Base-by-base conservation (phyloP, 1,139 yeast genomes). In the Lodderomyces margitis region DNA sequence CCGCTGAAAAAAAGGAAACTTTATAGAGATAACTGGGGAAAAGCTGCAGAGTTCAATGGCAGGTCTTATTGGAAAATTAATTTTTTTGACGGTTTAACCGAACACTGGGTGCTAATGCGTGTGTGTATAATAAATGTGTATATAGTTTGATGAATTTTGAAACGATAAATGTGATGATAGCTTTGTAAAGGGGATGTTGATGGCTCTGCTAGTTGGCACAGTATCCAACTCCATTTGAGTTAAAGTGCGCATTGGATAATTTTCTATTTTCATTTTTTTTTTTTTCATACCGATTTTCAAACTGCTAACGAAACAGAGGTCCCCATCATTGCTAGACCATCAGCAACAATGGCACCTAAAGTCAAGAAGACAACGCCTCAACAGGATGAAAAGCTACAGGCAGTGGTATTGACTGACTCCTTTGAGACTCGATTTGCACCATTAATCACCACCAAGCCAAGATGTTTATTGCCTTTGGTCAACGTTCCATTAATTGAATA, bases 341-440 rank as follows among this genome's bases (percentile, higher is more conserved):
- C 28, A n/a, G 17, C 24, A 21, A 17, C 23, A 21, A 41, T 41
- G 43, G 38, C 43, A 27, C 43, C 43, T 11, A 45, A 74, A 70
- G 59, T 54, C 43, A 74, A 71, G 59, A 74, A 74, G 53, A 74
- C 68, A 55, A 76, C 76, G 58, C 85, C 79, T 45, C 59, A 75
- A 19, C 79, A 75, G 25, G 91, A 82, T 59, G 87, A 83, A 48
- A 74, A 88, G 50, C 75, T 91, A 46, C 98, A 91, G 65, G 98
- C 98, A 6, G 83, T 92, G 47, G 96, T 92, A 23, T 75, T 92
- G 55, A 87, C 96, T 14, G 99, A 92, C 63, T 87, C 97, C 17
- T 92, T 87, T 56, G 87, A 89, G 62, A 83, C 94, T 3, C 72
- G 96, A 53, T 92, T 92, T 64, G 82, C 86, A 87, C 98, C 99